Evolutionary conservation across 75 land plant species (phyloP).

Genomic region (Ceratopteris richardii): DNA sequence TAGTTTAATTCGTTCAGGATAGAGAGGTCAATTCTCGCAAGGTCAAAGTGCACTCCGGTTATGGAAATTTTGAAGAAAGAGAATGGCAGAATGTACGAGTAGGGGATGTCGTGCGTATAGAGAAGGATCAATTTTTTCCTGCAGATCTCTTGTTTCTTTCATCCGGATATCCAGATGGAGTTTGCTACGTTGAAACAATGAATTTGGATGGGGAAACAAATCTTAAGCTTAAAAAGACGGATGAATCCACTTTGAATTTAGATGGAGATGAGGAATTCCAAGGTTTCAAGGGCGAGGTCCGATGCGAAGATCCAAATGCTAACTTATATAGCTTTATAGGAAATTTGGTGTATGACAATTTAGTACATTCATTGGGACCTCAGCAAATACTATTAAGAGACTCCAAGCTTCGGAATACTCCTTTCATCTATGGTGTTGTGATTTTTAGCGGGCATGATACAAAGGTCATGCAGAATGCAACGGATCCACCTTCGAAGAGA

Average conservation of each 20-base stretch:
- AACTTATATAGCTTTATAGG: slow-evolving; percentile 79
- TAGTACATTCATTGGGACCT: slow-evolving; percentile 46
- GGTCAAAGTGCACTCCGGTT: slow-evolving; percentile 39
- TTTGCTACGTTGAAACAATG: slow-evolving; percentile 93
- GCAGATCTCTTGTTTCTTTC: slow-evolving; percentile 72
- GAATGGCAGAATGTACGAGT: slow-evolving; percentile 60
- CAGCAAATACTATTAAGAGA: slow-evolving; percentile 72
- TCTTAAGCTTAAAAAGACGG: slow-evolving; percentile 60
- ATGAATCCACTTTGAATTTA: slow-evolving; percentile 51
- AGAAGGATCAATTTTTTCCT: slow-evolving; percentile 70
- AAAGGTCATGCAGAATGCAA: slow-evolving; percentile 68
- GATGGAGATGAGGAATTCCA: slow-evolving; percentile 47
- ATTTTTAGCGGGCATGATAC: slow-evolving; percentile 58
- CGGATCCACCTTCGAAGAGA: slow-evolving; percentile 57
- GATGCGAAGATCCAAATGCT: slow-evolving; percentile 89
- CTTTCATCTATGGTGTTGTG: slow-evolving; percentile 51
- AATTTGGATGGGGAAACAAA: slow-evolving; percentile 94
- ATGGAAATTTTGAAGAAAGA: slow-evolving; percentile 43
- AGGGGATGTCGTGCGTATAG: slow-evolving; percentile 76
- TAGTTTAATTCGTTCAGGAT: slow-evolving; percentile 37
- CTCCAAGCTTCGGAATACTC: slow-evolving; percentile 63
- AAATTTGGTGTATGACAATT: slow-evolving; percentile 50
- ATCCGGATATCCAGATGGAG: slow-evolving; percentile 72
- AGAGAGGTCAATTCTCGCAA: slow-evolving; percentile 55
- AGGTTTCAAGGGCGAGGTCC: slow-evolving; percentile 38